These are phyloP conservation scores for Daphne laureola DNA, from an alignment of 441 rosid genomes.

Conservation along the genomic window DNA sequence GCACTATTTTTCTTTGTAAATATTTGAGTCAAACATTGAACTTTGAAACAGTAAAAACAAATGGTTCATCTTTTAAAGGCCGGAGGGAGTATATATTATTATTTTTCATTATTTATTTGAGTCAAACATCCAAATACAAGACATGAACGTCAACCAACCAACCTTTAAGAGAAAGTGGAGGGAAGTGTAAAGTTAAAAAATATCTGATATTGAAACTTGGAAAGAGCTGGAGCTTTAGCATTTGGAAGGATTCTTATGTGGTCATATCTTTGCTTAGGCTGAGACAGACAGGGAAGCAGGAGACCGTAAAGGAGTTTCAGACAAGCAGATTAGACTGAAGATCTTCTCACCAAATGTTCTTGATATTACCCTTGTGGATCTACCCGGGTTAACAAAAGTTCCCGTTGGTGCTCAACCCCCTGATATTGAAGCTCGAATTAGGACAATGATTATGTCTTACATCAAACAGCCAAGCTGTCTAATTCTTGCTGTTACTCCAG, in stretches of 20 bases:
- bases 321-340: slow-evolving; percentile 47
- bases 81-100: too few relatives aligned
- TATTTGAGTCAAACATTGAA: too few relatives aligned
- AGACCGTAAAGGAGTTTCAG: slow-evolving; percentile 57
- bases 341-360: slow-evolving; percentile 61
- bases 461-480: slow-evolving; percentile 44
- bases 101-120: too few relatives aligned
- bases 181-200: too few relatives aligned
- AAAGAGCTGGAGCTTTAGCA: not conserved
- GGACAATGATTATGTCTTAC: slow-evolving; percentile 49
- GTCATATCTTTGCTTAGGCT: slow-evolving; percentile 27
- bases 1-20: too few relatives aligned
- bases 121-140: too few relatives aligned
- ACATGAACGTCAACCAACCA: too few relatives aligned
- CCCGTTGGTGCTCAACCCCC: slow-evolving; percentile 78
- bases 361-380: slow-evolving; percentile 62
- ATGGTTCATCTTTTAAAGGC: too few relatives aligned
- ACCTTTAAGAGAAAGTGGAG: too few relatives aligned
- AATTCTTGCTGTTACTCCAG: slow-evolving; percentile 70
- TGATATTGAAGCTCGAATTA: slow-evolving; percentile 51
- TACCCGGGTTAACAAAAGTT: slow-evolving; percentile 74
- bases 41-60: too few relatives aligned
- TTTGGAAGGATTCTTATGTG: not conserved
- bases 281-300: slow-evolving; percentile 73
- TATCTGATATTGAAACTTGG: too few relatives aligned